Base-by-base conservation (phyloP, 306 rosid genomes). In the Oxytropis ochrocephala region DNA sequence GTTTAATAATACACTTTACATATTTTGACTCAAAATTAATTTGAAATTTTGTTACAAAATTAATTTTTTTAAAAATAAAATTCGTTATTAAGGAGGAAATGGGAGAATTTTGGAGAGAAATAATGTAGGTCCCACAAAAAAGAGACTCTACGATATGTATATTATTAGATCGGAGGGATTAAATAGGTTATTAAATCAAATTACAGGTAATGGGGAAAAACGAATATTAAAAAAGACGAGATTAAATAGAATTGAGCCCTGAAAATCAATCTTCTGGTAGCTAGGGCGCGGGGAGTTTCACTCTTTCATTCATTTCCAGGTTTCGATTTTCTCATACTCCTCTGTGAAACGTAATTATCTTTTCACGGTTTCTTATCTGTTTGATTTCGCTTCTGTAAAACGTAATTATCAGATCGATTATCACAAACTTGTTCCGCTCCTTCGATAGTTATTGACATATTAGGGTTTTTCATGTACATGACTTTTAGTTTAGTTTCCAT, bases 391-490 rank as follows among this genome's bases (percentile, higher is more conserved):
- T 50, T 47, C 21, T 65, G 44, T 32, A 11, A 13, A 18, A 16
- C 44, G 54, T 47, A 8, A 48, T 75, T 58, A 27, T 64, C 11
- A 52, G 21, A 58, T 75, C 35, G 47, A 19, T 39, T 7, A 64
- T 27, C n/a, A 27, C n/a, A 6, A 46, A 19, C 30, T 12, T 38
- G 8, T 56, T 64, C 21, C 48, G 51, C 30, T 77, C 44, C 35
- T 48, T 13, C 35, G 4, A 13, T 58, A 35, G 41, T 21, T 16
- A 14, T 57, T 33, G 2, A 14, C 60, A 17, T 12, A 17, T 57
- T 75, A 64, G 75, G 78, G 69, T 80, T 71, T 69, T 70, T 42
- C 7, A 11, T 24, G 33, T 24, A 24, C 1, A 24, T 24, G 29
- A 24, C 5, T 2, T 38, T 64, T 24, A 8, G 4, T 39, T 63